Evolutionary conservation across 495 filamentous ascomycete genomes (phyloP).

Genomic region (Chaetomium fimeti): DNA sequence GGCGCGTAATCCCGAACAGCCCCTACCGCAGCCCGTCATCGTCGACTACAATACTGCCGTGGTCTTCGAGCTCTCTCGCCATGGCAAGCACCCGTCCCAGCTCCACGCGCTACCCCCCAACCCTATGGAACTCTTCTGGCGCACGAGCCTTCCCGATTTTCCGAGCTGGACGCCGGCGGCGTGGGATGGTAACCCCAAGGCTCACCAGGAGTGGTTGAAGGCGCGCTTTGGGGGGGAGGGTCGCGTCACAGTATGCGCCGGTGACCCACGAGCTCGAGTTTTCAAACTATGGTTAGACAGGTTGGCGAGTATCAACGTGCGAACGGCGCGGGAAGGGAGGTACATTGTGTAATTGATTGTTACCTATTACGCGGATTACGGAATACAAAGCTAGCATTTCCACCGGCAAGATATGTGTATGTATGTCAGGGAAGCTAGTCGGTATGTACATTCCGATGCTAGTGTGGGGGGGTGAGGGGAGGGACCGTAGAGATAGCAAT

Average conservation of each 20-base stretch:
- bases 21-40: slow-evolving; percentile 9
- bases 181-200: slow-evolving; percentile 1
- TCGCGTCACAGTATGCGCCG: not conserved
- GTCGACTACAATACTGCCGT: slow-evolving; percentile 11
- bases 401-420: not conserved
- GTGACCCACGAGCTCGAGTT: not conserved
- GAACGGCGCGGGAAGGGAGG: too few species aligned
- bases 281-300: too few species aligned
- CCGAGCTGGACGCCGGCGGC: slow-evolving; percentile 7
- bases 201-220: slow-evolving; percentile 9
- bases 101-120: not conserved
- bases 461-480: not conserved
- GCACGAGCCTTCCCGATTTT: slow-evolving; percentile 6
- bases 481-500: not conserved
- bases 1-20: not conserved
- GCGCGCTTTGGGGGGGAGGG: slow-evolving; percentile 4
- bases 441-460: not conserved
- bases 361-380: not conserved
- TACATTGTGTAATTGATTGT: too few species aligned
- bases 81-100: slow-evolving; percentile 8
- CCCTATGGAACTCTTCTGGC: slow-evolving; percentile 15
- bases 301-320: not conserved
- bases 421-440: not conserved
- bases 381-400: not conserved
- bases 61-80: not conserved